Base-by-base conservation (phyloP, 2,329 filamentous ascomycete genomes). In the Stemphylium lycopersici region DNA sequence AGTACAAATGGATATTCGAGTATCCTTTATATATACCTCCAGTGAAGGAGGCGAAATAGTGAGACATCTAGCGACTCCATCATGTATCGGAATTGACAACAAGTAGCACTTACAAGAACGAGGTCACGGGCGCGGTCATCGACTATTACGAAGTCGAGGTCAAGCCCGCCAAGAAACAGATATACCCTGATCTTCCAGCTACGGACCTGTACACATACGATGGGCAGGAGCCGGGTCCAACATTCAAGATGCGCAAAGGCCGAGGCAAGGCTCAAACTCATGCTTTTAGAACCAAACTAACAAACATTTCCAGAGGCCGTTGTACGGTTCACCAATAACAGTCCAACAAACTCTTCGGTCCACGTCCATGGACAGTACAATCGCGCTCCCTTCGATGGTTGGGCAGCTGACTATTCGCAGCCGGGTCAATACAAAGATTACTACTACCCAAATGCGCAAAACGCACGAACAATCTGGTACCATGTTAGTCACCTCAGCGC, bases 341-440 rank as follows among this genome's bases (percentile, higher is more conserved):
- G 77, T 8, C 67, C 71, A 16, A 66, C 70, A 2, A 74, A 77
- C 13, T 78, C 77, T 34, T 78, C 80, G 2, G 78, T 84, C 12
- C 83, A 85, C 70, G 74, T 85, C 15, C 83, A 85, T 60, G 83
- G 84, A 0, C 83, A 81, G 11, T 82, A 79, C 31, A 67, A 67
- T 48, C 72, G 77, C 29, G 74, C 79, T 6, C 77, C 78, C 6
- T 81, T 79, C 45, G 81, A 83, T 58, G 82, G 82, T 0, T 85
- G 82, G 81, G 83, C 83, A 1, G 77, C 79, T 40, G 84, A 86
- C 56, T 72, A 77, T n/a, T 80, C 81, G 1, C 42, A 70, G 0
- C 77, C 79, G 0, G 81, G 82, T 0, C 72, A 86, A 61, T 84
- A 80, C 70, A 86, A 87, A 67, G 84, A 86, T 56, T 86, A 87